Conservation (phyloP, 1,139 yeast genomes). For the Protomyces arabidopsidicola region DNA sequence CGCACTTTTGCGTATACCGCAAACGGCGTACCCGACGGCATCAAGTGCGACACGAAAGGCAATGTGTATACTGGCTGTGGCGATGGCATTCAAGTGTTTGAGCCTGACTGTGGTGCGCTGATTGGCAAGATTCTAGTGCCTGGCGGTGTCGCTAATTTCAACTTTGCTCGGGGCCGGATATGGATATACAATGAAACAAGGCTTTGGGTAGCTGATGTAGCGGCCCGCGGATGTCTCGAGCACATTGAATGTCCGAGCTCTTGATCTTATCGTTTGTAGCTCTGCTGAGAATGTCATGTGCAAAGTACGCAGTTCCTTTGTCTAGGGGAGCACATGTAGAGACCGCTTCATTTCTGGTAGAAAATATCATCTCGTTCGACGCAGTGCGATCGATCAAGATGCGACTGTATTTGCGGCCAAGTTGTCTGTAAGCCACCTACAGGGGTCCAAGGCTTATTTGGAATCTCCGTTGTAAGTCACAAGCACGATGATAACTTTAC, state of each 20-base stretch:
- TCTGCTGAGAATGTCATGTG: no score
- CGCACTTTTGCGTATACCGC: conserved; percentile 29
- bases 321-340: no score
- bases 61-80: conserved; percentile 38
- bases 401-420: no score
- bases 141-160: conserved; percentile 37
- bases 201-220: conserved; percentile 24
- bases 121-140: conserved; percentile 36
- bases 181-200: conserved; percentile 30
- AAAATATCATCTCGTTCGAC: no score
- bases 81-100: conserved; percentile 39
- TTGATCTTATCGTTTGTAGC: no score
- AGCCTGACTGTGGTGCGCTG: conserved; percentile 34
- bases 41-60: conserved; percentile 37
- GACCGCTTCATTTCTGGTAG: no score
- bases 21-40: conserved; percentile 38
- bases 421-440: no score
- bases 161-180: conserved; percentile 32
- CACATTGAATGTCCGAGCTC: conserved; percentile 21
- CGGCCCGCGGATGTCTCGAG: conserved; percentile 28
- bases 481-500: no score
- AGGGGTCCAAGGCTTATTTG: no score
- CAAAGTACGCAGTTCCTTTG: no score
- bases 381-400: no score
- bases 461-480: no score